Evolutionary conservation across 2,329 filamentous ascomycete genomes (phyloP).

Genomic region (Fusarium pilosicola): DNA sequence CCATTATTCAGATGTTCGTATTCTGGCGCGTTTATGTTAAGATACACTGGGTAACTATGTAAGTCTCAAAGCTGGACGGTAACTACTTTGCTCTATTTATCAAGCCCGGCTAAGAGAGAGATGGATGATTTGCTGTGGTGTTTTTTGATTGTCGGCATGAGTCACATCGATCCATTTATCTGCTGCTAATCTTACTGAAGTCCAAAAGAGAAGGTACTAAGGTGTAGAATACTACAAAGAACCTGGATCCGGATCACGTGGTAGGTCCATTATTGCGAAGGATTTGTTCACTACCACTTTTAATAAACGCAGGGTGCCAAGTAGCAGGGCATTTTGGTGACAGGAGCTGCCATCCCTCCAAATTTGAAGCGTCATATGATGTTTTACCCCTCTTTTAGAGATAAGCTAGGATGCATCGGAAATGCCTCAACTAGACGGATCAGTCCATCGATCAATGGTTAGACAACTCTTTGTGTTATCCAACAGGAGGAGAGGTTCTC

Average conservation of each 20-base stretch:
- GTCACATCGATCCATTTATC: neutral
- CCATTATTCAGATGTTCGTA: neutral
- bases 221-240: neutral
- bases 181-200: neutral
- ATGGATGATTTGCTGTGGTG: fast-evolving
- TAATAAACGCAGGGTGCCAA: neutral
- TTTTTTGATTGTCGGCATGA: neutral
- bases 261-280: fast-evolving
- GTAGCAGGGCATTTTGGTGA: fast-evolving
- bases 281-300: neutral
- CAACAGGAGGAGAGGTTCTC: neutral
- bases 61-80: fast-evolving
- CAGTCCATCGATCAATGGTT: neutral
- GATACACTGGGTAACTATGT: neutral
- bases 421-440: neutral
- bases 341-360: neutral
- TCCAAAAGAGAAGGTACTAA: neutral
- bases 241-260: neutral
- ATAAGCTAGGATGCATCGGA: neutral
- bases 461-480: no score
- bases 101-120: fast-evolving
- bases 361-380: neutral
- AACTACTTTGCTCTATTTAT: fast-evolving
- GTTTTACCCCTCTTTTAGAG: neutral
- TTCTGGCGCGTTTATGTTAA: fast-evolving